These are phyloP conservation scores for Prillingera fragicola DNA, from an alignment of 1,284 basidiomycete genomes.

Conservation along the genomic window DNA sequence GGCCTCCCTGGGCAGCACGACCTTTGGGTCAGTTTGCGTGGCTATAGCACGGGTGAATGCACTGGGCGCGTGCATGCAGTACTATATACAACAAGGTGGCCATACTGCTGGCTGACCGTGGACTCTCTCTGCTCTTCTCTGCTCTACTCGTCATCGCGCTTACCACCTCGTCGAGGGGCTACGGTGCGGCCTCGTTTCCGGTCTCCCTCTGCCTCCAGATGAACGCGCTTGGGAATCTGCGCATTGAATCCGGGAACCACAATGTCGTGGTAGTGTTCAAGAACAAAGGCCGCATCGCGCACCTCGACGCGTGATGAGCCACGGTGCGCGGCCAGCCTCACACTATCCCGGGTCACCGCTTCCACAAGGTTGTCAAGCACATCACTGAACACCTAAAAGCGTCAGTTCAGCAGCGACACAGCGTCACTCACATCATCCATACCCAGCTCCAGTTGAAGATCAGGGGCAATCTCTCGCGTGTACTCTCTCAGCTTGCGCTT, in stretches of 20 bases:
- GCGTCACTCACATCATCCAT: slow-evolving; percentile 28
- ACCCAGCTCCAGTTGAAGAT: slow-evolving; percentile 34
- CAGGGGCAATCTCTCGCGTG: slow-evolving; percentile 30
- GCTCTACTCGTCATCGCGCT: slow-evolving; percentile 10
- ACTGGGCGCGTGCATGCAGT: too few relatives aligned
- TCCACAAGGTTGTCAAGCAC: slow-evolving; percentile 31
- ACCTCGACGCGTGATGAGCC: slow-evolving; percentile 32
- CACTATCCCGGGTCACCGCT: slow-evolving; percentile 24
- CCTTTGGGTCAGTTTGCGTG: too few relatives aligned
- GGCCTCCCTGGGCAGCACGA: too few relatives aligned
- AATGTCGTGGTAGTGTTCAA: slow-evolving; percentile 31
- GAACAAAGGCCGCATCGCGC: slow-evolving; percentile 36
- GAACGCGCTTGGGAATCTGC: slow-evolving; percentile 26
- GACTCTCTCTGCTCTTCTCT: background rate
- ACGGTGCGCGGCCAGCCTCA: slow-evolving; percentile 37
- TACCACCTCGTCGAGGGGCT: slow-evolving; percentile 10
- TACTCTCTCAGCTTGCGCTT: slow-evolving; percentile 37
- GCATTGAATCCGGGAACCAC: slow-evolving; percentile 38
- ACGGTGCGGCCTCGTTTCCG: slow-evolving; percentile 19
- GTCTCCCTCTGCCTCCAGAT: slow-evolving; percentile 26
- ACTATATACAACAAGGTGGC: too few relatives aligned
- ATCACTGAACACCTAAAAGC: slow-evolving; percentile 26
- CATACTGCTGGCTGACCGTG: too few relatives aligned
- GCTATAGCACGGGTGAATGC: too few relatives aligned
- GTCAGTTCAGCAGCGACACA: background rate